phyloP scores from a whole-genome alignment of 108 stramenopile genomes.

The Nitzschia sp. region DNA sequence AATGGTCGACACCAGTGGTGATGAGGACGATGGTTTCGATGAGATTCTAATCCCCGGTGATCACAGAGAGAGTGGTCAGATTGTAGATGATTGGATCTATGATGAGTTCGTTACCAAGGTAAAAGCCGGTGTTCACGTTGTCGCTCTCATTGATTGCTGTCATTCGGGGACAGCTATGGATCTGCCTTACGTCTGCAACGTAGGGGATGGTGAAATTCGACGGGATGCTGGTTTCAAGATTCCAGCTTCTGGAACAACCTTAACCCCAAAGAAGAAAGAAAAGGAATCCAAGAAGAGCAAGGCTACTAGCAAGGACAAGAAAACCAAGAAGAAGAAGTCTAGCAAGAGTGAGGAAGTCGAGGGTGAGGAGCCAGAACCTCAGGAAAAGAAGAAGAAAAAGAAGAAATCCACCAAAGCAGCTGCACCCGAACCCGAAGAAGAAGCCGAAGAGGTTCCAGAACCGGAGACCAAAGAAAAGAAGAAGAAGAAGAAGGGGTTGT shows the following conservation, averaged over 20 bases:
- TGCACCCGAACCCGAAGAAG: not conserved
- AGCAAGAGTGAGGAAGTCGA: conserved; percentile 11
- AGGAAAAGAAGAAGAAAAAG: conserved; percentile 14
- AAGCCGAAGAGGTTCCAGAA: conserved; percentile 4
- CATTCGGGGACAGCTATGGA: conserved; percentile 79
- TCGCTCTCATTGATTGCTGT: conserved; percentile 71
- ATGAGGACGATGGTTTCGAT: conserved; percentile 73
- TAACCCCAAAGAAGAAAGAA: not conserved
- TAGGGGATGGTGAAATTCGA: conserved; percentile 38
- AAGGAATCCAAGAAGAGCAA: conserved; percentile 22
- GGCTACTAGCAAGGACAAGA: conserved; percentile 3
- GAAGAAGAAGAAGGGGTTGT: conserved; percentile 16
- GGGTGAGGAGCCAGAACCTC: conserved; percentile 5
- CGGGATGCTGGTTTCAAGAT: conserved; percentile 31
- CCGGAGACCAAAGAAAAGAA: conserved; percentile 12
- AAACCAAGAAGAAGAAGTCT: conserved; percentile 11
- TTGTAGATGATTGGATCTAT: conserved; percentile 75
- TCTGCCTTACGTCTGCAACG: conserved; percentile 56
- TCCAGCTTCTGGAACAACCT: conserved; percentile 1
- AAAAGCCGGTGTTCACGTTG: conserved; percentile 59
- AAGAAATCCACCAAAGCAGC: conserved; percentile 2
- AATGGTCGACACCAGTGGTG: conserved; percentile 51
- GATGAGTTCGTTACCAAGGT: conserved; percentile 65
- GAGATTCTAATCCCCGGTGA: conserved; percentile 88
- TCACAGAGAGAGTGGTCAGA: conserved; percentile 59